Evolutionary conservation across 257 asterid species (phyloP).

Genomic region (Scutellaria galericulata): DNA sequence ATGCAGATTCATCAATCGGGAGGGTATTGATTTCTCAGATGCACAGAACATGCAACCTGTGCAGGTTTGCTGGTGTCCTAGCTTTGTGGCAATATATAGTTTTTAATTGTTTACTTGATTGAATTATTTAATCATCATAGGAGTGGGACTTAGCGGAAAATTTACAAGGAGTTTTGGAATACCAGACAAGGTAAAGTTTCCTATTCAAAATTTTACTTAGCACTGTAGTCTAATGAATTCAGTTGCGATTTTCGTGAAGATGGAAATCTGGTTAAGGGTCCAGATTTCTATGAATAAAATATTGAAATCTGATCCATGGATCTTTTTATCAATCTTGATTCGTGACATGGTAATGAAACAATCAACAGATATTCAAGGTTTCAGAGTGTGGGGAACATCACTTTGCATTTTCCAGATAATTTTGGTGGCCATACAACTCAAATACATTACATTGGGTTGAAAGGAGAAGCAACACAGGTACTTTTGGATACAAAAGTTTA

Average conservation of each 20-base stretch:
- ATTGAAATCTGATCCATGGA: background rate
- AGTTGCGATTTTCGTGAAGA: constrained; percentile 17
- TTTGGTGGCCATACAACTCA: constrained; percentile 90
- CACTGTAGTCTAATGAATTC: constrained; percentile 26
- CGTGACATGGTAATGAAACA: constrained; percentile 18
- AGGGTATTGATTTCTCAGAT: constrained; percentile 96
- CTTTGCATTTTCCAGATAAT: constrained; percentile 94
- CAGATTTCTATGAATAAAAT: background rate
- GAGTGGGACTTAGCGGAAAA: constrained; percentile 98
- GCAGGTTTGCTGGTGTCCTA: constrained; percentile 59
- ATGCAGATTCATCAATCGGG: constrained; percentile 86
- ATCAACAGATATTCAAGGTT: constrained; percentile 85
- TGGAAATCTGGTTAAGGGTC: background rate
- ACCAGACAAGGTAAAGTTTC: constrained; percentile 81
- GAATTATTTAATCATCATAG: constrained; percentile 48
- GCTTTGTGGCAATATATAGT: constrained; percentile 19
- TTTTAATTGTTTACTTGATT: constrained; percentile 17
- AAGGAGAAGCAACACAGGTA: constrained; percentile 99
- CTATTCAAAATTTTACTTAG: constrained; percentile 20
- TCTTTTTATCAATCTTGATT: constrained; percentile 20
- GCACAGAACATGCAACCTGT: constrained; percentile 89
- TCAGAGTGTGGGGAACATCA: constrained; percentile 89
- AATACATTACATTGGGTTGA: constrained; percentile 92
- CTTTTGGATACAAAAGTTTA: constrained; percentile 28
- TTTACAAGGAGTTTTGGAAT: constrained; percentile 85